phyloP scores from a whole-genome alignment of 169 alveolate genomes.

The Cryptosporidium ryanae region DNA sequence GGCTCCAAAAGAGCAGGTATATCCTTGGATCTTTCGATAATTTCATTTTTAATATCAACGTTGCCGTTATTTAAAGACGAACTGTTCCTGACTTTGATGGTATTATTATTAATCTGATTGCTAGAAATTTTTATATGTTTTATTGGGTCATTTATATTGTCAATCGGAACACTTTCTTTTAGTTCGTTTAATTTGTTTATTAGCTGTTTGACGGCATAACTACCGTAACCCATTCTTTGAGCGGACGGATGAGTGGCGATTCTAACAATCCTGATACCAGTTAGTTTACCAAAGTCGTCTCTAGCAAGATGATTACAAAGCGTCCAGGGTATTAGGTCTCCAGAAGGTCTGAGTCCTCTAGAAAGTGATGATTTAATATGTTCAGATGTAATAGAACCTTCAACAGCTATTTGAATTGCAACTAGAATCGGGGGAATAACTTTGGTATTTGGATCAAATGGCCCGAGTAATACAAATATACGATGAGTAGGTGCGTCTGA shows the following conservation, averaged over 20 bases:
- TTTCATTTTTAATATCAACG: constrained; percentile 20
- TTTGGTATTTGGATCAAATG: constrained; percentile 78
- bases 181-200: constrained; percentile 74
- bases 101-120: not conserved
- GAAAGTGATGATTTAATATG: constrained; percentile 81
- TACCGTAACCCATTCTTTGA: constrained; percentile 97
- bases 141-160: constrained; percentile 23
- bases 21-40: constrained; percentile 23
- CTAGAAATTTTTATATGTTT: constrained; percentile 15
- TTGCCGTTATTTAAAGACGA: constrained; percentile 21
- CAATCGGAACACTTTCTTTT: constrained; percentile 74
- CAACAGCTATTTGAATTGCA: constrained; percentile 89
- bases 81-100: constrained; percentile 40
- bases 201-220: constrained; percentile 91
- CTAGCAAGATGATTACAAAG: constrained; percentile 94
- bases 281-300: constrained; percentile 92
- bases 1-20: constrained; percentile 67
- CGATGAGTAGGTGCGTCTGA: constrained; percentile 99
- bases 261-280: constrained; percentile 95
- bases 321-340: constrained; percentile 99
- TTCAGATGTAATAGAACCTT: constrained; percentile 91
- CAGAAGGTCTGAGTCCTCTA: constrained; percentile 91
- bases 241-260: constrained; percentile 99
- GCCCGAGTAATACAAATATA: constrained; percentile 93
- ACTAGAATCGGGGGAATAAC: constrained; percentile 80